Evolutionary conservation across 1,284 basidiomycete species (phyloP).

Genomic region (Fomitopsis betulina): DNA sequence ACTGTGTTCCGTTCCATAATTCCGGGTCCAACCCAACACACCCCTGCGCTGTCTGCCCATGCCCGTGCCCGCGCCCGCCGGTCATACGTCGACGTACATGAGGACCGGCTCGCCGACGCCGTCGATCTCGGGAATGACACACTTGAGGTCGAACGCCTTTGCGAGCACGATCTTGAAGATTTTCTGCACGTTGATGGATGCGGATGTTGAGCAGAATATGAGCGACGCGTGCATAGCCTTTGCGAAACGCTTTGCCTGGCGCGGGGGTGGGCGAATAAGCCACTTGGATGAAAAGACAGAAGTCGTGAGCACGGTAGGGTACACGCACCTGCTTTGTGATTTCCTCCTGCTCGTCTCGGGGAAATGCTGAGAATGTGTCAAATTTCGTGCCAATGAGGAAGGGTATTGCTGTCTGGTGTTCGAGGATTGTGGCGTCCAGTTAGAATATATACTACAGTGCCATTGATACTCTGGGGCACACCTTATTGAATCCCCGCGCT

Average conservation of each 20-base stretch:
- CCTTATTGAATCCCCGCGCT: conserved; percentile 97
- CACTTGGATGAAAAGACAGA: neutral
- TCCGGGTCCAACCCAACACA: neutral
- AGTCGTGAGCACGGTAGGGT: neutral
- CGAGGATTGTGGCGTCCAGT: neutral
- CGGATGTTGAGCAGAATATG: conserved; percentile 97
- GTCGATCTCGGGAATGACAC: conserved; percentile 95
- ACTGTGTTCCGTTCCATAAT: neutral
- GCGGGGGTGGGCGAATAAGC: neutral
- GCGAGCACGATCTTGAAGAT: conserved; percentile 97
- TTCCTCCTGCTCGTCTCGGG: conserved; percentile 97
- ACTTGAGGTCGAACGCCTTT: conserved; percentile 89
- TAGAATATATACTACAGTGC: neutral
- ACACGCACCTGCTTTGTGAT: conserved; percentile 86
- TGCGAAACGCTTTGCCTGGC: conserved; percentile 89
- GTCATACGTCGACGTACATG: conserved; percentile 85
- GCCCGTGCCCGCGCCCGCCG: neutral
- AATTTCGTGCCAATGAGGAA: conserved; percentile 98
- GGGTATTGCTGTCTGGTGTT: conserved; percentile 82
- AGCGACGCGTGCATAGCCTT: conserved; percentile 98
- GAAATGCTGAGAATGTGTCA: conserved; percentile 94
- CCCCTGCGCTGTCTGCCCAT: neutral
- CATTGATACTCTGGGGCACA: conserved; percentile 22
- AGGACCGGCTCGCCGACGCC: conserved; percentile 91
- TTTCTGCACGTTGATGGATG: conserved; percentile 99